Evolutionary conservation across 2,329 filamentous ascomycete species (phyloP).

Genomic region (Shiraia bambusicola): DNA sequence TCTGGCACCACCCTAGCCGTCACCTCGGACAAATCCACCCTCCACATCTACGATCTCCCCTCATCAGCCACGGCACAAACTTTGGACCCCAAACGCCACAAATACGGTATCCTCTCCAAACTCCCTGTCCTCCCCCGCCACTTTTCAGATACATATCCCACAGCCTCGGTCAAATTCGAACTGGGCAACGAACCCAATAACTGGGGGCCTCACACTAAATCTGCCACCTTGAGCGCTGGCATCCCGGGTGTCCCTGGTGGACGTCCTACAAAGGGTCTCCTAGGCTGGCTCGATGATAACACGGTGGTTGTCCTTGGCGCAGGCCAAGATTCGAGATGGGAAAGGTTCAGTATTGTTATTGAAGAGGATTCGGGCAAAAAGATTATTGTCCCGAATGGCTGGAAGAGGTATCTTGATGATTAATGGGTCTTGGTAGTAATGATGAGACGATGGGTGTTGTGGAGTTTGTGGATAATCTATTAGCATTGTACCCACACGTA

Average conservation of each 20-base stretch:
- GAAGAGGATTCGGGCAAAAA: constrained; percentile 65
- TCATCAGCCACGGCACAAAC: constrained; percentile 3
- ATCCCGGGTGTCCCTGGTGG: constrained; percentile 56
- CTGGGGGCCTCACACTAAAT: constrained; percentile 32
- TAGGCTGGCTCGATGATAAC: constrained; percentile 79
- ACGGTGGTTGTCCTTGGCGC: constrained; percentile 76
- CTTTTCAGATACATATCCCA: constrained; percentile 88
- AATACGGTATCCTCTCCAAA: constrained; percentile 83
- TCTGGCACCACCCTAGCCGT: constrained; percentile 78
- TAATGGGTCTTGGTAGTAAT: background rate
- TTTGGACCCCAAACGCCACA: constrained; percentile 44
- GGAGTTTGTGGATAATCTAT: too few relatives aligned
- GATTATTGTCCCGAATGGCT: constrained; percentile 70
- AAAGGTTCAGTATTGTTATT: constrained; percentile 62
- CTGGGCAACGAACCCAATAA: constrained; percentile 68
- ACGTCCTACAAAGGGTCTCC: constrained; percentile 73
- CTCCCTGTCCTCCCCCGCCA: constrained; percentile 82
- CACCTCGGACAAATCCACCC: constrained; percentile 93
- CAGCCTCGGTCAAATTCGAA: constrained; percentile 77
- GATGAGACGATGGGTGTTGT: too few relatives aligned
- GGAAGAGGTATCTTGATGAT: constrained; percentile 70
- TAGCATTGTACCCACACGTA: too few relatives aligned
- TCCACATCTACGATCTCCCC: constrained; percentile 85
- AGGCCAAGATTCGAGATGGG: constrained; percentile 80
- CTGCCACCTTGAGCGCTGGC: constrained; percentile 46